These are phyloP conservation scores for Coemansia sp. DNA, from an alignment of 192 early-diverging fungal genomes.

Conservation along the genomic window DNA sequence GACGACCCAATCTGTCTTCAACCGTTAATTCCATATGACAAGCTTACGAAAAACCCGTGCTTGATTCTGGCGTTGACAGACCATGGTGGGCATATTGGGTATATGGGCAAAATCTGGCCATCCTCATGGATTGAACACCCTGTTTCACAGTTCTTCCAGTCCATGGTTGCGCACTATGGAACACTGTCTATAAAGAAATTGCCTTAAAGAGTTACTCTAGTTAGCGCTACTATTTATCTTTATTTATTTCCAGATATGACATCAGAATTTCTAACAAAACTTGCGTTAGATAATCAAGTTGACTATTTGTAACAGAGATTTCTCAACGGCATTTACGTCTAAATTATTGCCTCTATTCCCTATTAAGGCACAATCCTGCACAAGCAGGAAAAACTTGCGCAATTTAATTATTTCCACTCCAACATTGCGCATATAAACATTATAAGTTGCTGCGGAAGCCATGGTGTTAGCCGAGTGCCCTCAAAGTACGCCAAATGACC, in stretches of 20 bases:
- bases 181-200: not conserved
- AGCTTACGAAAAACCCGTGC: constrained; percentile 74
- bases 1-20: constrained; percentile 84
- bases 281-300: no score
- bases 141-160: constrained; percentile 45
- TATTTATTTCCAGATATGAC: not conserved
- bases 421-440: constrained; percentile 53
- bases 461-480: constrained; percentile 34
- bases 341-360: not conserved
- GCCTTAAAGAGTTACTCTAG: not conserved
- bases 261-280: not conserved
- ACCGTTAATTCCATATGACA: constrained; percentile 70
- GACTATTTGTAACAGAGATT: not conserved
- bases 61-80: constrained; percentile 75
- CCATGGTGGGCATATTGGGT: constrained; percentile 90
- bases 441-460: constrained; percentile 62
- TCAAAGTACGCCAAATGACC: constrained; percentile 87
- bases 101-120: constrained; percentile 44
- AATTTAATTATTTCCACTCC: constrained; percentile 9
- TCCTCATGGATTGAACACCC: constrained; percentile 51
- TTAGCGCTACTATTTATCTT: not conserved
- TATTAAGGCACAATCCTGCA: not conserved
- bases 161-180: constrained; percentile 33
- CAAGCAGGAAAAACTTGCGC: not conserved
- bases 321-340: not conserved